A percentile compares a stretch with the other conserved stretches of the same genome.
phyloP scores from a whole-genome alignment of 169 alveolate species.

The Plasmodium relictum region DNA sequence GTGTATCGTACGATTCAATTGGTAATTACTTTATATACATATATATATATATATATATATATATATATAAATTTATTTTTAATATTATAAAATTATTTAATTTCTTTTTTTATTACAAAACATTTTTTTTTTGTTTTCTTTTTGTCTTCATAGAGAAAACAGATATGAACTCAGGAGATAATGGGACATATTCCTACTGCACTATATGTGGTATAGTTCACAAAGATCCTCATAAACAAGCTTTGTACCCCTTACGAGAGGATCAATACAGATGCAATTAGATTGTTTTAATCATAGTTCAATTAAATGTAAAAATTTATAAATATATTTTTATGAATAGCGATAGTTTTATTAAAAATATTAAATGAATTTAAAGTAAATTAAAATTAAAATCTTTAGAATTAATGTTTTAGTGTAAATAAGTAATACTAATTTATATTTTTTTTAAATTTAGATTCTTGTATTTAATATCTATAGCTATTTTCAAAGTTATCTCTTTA shows the following conservation, averaged over 20 bases:
- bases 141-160: conserved; percentile 31
- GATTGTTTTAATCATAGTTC: neutral
- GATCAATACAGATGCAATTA: conserved; percentile 31
- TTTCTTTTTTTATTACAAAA: neutral
- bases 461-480: no score
- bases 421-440: no score
- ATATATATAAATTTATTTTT: neutral
- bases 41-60: conserved; percentile 15
- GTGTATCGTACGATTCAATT: conserved; percentile 30
- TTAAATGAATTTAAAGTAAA: no score
- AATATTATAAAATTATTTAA: neutral
- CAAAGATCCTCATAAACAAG: conserved; percentile 62
- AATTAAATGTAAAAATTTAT: neutral
- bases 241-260: conserved; percentile 38
- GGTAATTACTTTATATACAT: conserved; percentile 14
- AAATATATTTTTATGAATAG: neutral
- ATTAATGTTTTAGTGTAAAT: no score
- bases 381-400: no score
- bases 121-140: neutral
- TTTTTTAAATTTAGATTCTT: no score
- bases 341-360: no score
- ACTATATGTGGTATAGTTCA: conserved; percentile 53
- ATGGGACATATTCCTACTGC: conserved; percentile 34
- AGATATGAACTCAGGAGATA: conserved; percentile 43
- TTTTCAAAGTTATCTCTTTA: no score